Conservation (phyloP, 1,284 basidiomycete species). For the Apiotrichum brassicae region DNA sequence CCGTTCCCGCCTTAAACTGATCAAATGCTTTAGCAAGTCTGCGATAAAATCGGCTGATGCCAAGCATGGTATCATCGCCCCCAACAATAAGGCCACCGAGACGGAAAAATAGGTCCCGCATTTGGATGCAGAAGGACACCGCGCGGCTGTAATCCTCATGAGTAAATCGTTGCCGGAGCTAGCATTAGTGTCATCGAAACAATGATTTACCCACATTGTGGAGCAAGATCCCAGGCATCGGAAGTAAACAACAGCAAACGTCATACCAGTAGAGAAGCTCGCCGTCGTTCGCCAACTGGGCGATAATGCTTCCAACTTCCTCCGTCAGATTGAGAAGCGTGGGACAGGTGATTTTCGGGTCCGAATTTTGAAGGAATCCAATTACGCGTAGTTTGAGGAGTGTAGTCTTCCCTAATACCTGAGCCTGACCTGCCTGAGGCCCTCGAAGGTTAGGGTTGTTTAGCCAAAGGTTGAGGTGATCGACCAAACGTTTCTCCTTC, state of each 20-base stretch:
- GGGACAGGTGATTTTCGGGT: not conserved
- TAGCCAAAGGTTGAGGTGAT: constrained; percentile 4
- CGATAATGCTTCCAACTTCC: constrained; percentile 6
- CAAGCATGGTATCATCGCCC: not conserved
- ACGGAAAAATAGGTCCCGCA: not conserved
- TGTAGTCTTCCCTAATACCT: constrained; percentile 1
- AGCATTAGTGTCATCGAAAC: not conserved
- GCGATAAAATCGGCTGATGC: constrained; percentile 6
- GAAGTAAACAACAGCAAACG: constrained; percentile 1
- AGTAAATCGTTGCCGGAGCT: not conserved
- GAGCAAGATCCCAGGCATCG: constrained; percentile 5
- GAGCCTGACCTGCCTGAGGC: not conserved
- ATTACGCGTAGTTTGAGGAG: constrained; percentile 8
- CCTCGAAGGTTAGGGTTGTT: constrained; percentile 2
- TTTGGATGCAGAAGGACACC: not conserved
- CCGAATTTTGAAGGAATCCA: constrained; percentile 1
- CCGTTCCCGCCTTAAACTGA: not conserved
- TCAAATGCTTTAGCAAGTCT: not conserved
- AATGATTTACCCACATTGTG: constrained; percentile 1
- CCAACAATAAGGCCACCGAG: not conserved
- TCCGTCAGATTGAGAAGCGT: constrained; percentile 4
- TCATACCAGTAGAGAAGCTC: constrained; percentile 11
- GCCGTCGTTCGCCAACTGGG: not conserved
- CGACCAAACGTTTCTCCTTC: constrained; percentile 3
- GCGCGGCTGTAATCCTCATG: constrained; percentile 1